Percentiles rank a stretch among this genome's conserved stretches.
phyloP scores from a whole-genome alignment of 345 rosid genomes.

The Eucalyptus viminalis region DNA sequence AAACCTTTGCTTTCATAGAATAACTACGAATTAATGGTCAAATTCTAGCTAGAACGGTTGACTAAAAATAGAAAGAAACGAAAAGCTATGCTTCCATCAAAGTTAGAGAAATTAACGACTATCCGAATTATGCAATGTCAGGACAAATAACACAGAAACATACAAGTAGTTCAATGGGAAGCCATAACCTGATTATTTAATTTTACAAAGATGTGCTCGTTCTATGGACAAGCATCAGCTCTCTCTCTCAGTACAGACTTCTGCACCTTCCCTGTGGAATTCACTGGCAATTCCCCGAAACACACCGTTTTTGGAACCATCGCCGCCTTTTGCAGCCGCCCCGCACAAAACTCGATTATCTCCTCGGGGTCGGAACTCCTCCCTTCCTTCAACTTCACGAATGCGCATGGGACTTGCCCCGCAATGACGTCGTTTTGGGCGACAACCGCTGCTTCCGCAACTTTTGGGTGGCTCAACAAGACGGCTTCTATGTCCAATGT shows the following conservation, averaged over 20 bases:
- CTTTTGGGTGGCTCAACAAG: constrained; percentile 21
- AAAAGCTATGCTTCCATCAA: neutral
- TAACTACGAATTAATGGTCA: neutral
- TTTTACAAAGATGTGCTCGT: neutral
- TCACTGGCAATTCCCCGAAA: constrained; percentile 37
- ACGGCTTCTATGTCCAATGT: constrained; percentile 34
- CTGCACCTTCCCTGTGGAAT: constrained; percentile 36
- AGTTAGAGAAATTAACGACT: neutral
- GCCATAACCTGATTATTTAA: too few relatives aligned
- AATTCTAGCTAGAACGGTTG: neutral
- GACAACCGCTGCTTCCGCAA: constrained; percentile 32
- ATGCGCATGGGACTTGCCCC: constrained; percentile 27
- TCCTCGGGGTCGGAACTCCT: constrained; percentile 7
- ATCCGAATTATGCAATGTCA: neutral
- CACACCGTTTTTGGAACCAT: constrained; percentile 23
- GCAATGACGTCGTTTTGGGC: neutral
- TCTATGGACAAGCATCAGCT: neutral
- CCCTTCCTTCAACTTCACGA: constrained; percentile 32
- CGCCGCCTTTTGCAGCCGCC: constrained; percentile 2
- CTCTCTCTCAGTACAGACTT: constrained; percentile 24
- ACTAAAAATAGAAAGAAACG: neutral
- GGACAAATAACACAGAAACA: neutral
- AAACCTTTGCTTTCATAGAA: neutral
- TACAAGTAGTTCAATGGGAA: neutral
- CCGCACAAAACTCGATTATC: constrained; percentile 15